Conservation (phyloP, 345 rosid genomes). For the Boechera stricta region DNA sequence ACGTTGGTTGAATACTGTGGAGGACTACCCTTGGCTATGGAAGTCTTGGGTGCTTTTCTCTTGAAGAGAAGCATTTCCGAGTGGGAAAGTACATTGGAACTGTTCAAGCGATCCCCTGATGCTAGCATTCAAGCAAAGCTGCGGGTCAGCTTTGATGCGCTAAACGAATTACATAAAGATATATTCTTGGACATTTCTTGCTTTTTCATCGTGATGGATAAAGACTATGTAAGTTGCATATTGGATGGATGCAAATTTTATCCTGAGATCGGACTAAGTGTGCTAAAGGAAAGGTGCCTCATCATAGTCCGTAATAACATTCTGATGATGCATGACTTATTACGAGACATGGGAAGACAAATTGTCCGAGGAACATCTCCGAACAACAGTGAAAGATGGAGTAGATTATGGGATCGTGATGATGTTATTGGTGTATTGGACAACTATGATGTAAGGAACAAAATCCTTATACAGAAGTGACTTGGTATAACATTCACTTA, state of each 20-base stretch:
- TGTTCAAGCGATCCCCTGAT: too few species aligned
- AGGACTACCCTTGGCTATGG: slow-evolving; percentile 46
- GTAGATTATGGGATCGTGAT: slow-evolving; percentile 38
- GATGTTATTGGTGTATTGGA: slow-evolving; percentile 26
- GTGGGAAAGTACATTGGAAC: slow-evolving; percentile 18
- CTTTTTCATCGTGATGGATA: slow-evolving; percentile 37
- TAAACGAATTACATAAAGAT: neutral
- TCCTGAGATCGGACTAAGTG: slow-evolving; percentile 15
- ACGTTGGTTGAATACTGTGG: slow-evolving; percentile 21
- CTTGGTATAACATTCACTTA: neutral
- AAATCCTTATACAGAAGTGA: neutral
- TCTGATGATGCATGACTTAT: slow-evolving; percentile 42
- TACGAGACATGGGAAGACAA: slow-evolving; percentile 48
- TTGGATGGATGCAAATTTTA: slow-evolving; percentile 33
- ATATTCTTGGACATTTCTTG: slow-evolving; percentile 47
- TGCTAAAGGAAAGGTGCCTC: slow-evolving; percentile 16
- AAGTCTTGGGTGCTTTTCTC: slow-evolving; percentile 41
- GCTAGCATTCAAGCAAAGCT: slow-evolving; percentile 18
- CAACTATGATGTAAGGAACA: slow-evolving; percentile 21
- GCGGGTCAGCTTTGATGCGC: slow-evolving; percentile 27
- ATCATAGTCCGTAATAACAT: slow-evolving; percentile 9
- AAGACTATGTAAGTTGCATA: slow-evolving; percentile 31
- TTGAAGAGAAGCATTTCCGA: neutral
- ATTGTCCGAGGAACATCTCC: slow-evolving; percentile 27
- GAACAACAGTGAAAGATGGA: slow-evolving; percentile 12